phyloP scores from a whole-genome alignment of 2,329 filamentous ascomycete genomes.

The Fusarium nodosum region DNA sequence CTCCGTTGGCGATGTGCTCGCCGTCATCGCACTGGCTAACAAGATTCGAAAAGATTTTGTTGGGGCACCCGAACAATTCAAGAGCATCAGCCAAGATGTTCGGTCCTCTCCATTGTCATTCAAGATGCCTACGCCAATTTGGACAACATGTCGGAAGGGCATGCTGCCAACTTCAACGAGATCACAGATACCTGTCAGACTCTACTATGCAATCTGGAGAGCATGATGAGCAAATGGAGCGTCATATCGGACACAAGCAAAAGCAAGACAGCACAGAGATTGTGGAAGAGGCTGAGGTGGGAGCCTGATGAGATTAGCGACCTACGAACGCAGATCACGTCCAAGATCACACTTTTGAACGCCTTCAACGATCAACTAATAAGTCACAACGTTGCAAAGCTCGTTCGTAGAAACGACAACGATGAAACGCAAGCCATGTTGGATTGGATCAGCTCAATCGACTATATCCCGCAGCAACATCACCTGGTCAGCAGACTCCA shows the following conservation, averaged over 20 bases:
- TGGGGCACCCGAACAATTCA: background rate
- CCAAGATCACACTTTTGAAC: rapidly evolving
- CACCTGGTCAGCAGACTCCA: background rate
- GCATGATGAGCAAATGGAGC: rapidly evolving
- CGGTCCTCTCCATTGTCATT: background rate
- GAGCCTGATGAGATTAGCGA: background rate
- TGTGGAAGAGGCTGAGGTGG: background rate
- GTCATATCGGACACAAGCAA: rapidly evolving
- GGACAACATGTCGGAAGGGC: rapidly evolving
- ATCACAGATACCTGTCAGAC: background rate
- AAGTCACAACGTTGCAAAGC: background rate
- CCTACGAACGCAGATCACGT: rapidly evolving
- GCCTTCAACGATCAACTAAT: background rate
- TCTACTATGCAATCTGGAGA: background rate
- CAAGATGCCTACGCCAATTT: background rate
- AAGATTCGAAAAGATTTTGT: background rate
- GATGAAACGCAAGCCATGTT: background rate
- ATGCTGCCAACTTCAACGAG: background rate
- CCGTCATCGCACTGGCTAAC: background rate
- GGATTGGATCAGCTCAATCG: background rate
- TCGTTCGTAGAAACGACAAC: rapidly evolving
- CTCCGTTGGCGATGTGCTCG: background rate
- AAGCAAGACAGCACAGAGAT: background rate
- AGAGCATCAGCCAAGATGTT: background rate
- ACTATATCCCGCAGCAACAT: background rate